These are phyloP conservation scores for Suillus subaureus DNA, from an alignment of 768 basidiomycete genomes.

Conservation along the genomic window DNA sequence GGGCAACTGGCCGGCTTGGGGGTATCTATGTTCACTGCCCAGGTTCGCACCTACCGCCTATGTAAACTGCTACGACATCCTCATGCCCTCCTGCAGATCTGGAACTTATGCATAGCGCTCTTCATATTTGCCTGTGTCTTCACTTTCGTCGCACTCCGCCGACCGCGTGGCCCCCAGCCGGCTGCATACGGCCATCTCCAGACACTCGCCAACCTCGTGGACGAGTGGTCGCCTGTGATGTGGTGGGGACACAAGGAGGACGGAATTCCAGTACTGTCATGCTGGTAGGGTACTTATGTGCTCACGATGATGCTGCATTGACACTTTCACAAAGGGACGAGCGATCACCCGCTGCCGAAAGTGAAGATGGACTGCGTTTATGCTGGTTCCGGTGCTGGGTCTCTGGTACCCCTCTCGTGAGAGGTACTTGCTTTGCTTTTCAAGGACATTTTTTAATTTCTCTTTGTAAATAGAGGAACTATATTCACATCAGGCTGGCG, in stretches of 20 bases:
- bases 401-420: not conserved
- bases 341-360: not conserved
- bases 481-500: not conserved
- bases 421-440: not conserved
- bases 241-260: conserved; percentile 27
- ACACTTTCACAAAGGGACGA: not conserved
- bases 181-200: conserved; percentile 23
- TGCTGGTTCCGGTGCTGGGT: not conserved
- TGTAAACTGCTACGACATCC: not conserved
- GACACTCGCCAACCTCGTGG: conserved; percentile 20
- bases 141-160: conserved; percentile 8
- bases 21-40: conserved; percentile 31
- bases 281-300: conserved; percentile 1
- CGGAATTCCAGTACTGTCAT: conserved; percentile 9
- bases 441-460: not conserved
- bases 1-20: conserved; percentile 15
- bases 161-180: conserved; percentile 15
- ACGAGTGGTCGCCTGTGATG: conserved; percentile 24
- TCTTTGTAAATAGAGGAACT: not conserved
- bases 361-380: not conserved
- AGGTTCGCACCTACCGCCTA: conserved; percentile 16
- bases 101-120: conserved; percentile 27
- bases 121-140: conserved; percentile 26
- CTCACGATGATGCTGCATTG: conserved; percentile 8
- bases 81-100: conserved; percentile 17